phyloP scores from a whole-genome alignment of 495 filamentous ascomycete species.

The Amphirosellinia nigrospora region DNA sequence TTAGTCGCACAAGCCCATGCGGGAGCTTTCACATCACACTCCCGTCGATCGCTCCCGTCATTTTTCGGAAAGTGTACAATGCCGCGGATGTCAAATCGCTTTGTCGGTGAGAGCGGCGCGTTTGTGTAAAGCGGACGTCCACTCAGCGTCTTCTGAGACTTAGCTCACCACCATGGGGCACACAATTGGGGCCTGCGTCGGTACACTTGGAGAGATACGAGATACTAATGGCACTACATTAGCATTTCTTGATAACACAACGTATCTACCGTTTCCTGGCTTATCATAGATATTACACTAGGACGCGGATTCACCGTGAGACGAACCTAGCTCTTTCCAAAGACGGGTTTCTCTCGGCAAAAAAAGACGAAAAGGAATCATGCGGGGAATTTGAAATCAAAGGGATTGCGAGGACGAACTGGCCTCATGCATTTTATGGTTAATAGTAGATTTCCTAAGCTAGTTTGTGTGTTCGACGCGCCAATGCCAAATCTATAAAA shows the following conservation, averaged over 20 bases:
- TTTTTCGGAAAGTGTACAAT: neutral
- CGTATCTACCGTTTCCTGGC: neutral
- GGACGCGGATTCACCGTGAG: neutral
- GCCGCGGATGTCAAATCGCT: neutral
- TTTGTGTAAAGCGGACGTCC: neutral
- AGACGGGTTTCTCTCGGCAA: neutral
- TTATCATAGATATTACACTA: neutral
- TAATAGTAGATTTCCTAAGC: neutral
- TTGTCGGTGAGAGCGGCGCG: neutral
- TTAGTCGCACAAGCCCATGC: neutral
- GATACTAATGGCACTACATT: constrained; percentile 5
- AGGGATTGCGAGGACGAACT: neutral
- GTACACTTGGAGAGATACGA: neutral
- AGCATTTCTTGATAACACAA: neutral
- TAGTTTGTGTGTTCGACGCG: neutral
- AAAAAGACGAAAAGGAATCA: neutral
- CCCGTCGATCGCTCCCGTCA: neutral
- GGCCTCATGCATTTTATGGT: neutral
- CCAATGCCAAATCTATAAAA: neutral
- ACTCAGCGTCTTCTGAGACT: neutral
- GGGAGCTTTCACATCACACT: neutral
- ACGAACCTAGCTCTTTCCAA: too few species aligned
- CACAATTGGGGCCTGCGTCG: neutral
- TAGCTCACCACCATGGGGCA: neutral
- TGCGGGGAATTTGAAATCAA: neutral